phyloP scores from a whole-genome alignment of 805 yeast genomes.

The Kodamaea nitidulidarum region DNA sequence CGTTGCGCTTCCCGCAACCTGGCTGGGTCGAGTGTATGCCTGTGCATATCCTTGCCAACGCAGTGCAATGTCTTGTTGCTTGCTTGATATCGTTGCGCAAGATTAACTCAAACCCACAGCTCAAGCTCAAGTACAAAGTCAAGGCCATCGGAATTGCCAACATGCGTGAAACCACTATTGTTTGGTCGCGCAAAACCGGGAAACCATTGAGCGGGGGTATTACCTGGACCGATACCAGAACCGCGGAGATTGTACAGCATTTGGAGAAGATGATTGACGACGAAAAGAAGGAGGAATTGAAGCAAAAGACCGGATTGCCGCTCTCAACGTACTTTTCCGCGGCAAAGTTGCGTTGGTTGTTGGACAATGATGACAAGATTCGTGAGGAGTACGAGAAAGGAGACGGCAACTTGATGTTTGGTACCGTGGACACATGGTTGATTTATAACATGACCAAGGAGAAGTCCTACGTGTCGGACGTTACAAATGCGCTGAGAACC shows the following conservation, averaged over 20 bases:
- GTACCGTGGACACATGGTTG: constrained; percentile 93
- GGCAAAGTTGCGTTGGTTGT: constrained; percentile 82
- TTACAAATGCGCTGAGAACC: constrained; percentile 89
- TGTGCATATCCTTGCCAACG: constrained; percentile 72
- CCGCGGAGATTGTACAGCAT: constrained; percentile 63
- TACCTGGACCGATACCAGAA: constrained; percentile 95
- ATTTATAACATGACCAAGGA: constrained; percentile 76
- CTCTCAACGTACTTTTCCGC: constrained; percentile 90
- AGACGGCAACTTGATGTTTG: constrained; percentile 74
- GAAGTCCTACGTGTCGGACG: constrained; percentile 71
- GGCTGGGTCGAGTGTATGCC: constrained; percentile 97
- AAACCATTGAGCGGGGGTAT: constrained; percentile 81
- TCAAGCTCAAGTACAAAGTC: constrained; percentile 55
- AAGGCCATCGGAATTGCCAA: constrained; percentile 84
- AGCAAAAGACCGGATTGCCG: constrained; percentile 76
- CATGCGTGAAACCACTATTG: constrained; percentile 91
- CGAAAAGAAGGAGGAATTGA: constrained; percentile 53
- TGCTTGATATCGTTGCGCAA: constrained; percentile 55
- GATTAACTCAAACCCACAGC: constrained; percentile 49
- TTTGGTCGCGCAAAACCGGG: constrained; percentile 85
- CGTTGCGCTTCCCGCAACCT: constrained; percentile 72
- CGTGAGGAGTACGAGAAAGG: constrained; percentile 67
- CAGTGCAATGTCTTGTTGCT: constrained; percentile 71
- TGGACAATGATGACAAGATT: constrained; percentile 71
- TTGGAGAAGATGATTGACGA: constrained; percentile 51